A percentile compares a stretch with the other conserved stretches of the same genome.
These are phyloP conservation scores for Bipolaris zeicola DNA, from an alignment of 2,329 filamentous ascomycete genomes.

Conservation along the genomic window DNA sequence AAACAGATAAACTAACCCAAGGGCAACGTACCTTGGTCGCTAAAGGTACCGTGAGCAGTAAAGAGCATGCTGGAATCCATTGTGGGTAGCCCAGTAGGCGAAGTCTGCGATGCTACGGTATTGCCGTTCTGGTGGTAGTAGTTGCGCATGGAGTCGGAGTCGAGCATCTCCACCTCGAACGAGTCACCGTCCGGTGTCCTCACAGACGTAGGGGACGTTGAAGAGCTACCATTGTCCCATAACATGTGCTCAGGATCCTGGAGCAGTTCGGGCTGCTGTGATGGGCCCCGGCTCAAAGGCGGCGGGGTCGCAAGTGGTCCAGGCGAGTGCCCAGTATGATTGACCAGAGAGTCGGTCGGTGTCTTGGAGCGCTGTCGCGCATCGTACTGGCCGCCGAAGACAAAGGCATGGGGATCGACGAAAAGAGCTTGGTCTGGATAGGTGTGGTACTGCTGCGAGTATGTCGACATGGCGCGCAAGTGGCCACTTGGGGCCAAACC, in stretches of 20 bases:
- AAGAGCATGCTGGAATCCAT: conserved; percentile 32
- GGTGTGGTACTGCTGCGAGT: conserved; percentile 27
- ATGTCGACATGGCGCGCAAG: conserved; percentile 41
- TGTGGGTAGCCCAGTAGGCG: conserved; percentile 29
- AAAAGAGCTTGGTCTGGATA: conserved; percentile 31
- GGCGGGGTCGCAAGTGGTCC: conserved; percentile 41
- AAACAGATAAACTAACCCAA: neutral
- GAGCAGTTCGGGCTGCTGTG: conserved; percentile 36
- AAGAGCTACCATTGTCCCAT: conserved; percentile 42
- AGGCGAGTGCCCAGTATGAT: conserved; percentile 43
- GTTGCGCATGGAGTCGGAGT: conserved; percentile 34
- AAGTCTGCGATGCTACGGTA: conserved; percentile 34
- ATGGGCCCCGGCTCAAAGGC: conserved; percentile 40
- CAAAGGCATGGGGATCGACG: conserved; percentile 27
- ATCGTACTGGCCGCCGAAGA: conserved; percentile 30
- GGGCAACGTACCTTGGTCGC: conserved; percentile 30
- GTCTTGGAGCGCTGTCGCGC: conserved; percentile 38
- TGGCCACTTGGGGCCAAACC: conserved; percentile 24
- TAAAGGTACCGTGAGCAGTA: conserved; percentile 26
- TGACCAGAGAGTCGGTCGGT: conserved; percentile 42
- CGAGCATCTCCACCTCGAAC: conserved; percentile 43
- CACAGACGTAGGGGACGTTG: conserved; percentile 45
- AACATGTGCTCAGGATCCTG: conserved; percentile 41
- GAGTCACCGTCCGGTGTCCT: conserved; percentile 42
- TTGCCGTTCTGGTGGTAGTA: conserved; percentile 35